Evolutionary conservation across 2,329 filamentous ascomycete genomes (phyloP).

Genomic region (Sarocladium oryzae): DNA sequence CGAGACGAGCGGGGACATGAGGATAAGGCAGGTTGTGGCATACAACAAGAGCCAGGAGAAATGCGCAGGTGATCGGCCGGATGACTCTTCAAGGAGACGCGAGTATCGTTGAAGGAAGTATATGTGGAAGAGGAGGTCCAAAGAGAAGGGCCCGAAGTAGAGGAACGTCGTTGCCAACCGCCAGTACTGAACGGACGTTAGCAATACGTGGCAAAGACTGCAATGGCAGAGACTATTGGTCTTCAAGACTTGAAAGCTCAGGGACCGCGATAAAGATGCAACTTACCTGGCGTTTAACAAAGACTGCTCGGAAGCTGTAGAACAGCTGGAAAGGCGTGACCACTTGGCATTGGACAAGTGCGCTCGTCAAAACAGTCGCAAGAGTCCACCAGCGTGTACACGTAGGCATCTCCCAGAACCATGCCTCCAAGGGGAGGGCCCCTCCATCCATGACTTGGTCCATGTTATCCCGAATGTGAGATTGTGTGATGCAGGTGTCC

Average conservation of each 20-base stretch:
- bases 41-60: conserved; percentile 94
- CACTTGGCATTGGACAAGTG: conserved; percentile 88
- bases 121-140: conserved; percentile 94
- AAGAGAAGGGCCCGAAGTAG: conserved; percentile 90
- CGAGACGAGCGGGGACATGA: conserved; percentile 77
- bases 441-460: conserved; percentile 56
- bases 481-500: neutral
- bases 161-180: conserved; percentile 92
- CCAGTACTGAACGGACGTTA: conserved; percentile 66
- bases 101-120: conserved; percentile 98
- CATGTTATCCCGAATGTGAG: conserved; percentile 29
- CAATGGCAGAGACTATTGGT: neutral
- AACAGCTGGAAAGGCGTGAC: conserved; percentile 93
- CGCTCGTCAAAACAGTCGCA: conserved; percentile 79
- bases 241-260: conserved; percentile 6
- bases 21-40: conserved; percentile 70
- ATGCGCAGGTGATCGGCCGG: conserved; percentile 83
- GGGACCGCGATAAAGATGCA: neutral
- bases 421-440: conserved; percentile 80
- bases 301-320: conserved; percentile 91
- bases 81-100: conserved; percentile 87
- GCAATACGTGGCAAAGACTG: neutral
- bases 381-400: conserved; percentile 97
- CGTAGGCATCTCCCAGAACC: conserved; percentile 98
- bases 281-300: conserved; percentile 80